Evolutionary conservation across 2,329 filamentous ascomycete genomes (phyloP), one percentile per base, ranked within the genome.

Genomic region (Trichoderma sp.): DNA sequence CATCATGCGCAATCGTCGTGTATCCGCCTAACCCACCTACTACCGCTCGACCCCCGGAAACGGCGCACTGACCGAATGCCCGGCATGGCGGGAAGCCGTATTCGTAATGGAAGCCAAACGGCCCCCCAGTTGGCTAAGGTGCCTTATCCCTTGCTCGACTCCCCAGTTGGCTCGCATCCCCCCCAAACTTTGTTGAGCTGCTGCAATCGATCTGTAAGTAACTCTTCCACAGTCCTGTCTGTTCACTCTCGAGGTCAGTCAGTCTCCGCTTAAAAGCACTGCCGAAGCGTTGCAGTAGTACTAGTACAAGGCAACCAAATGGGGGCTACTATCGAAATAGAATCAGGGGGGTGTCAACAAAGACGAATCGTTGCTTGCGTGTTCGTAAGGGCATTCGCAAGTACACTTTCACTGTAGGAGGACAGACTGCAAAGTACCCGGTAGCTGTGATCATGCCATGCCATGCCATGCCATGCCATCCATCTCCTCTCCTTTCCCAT

Each of bases 191-290:
- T 52, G 50, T 52, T 52, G 50, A 52, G 50, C n/a, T 14, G 28
- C 28, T 28, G 28, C 28, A 28, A 28, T 28, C 28, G 28, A 28
- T 24, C 21, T 24, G 21, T 24, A 24, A 24, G 21, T 24, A 7
- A 3, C 7, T 28, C 28, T 28, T 28, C 28, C 28, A 28, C 28
- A 28, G 30, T 30, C 30, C 9, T 30, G 30, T 39, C 34, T 39
- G 34, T 14, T 12, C 34, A 3, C 6, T 9, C 30, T 5, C 28
- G 5, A 28, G 30, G 7, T 9, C 7, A 9, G 21, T 44, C 7
- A 10, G 19, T 45, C 58, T 61, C 58, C 58, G 58, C 58, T 61
- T 61, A 60, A 50, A 50, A 47, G 57, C 57, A 60, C 57, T 60
- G 30, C 57, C 57, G 44, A 60, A 41, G 28, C 19, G n/a, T 54